Percentiles rank a stretch among this genome's conserved stretches.
Conservation (phyloP, 352 stramenopile species). For the Phytophthora meadii region DNA sequence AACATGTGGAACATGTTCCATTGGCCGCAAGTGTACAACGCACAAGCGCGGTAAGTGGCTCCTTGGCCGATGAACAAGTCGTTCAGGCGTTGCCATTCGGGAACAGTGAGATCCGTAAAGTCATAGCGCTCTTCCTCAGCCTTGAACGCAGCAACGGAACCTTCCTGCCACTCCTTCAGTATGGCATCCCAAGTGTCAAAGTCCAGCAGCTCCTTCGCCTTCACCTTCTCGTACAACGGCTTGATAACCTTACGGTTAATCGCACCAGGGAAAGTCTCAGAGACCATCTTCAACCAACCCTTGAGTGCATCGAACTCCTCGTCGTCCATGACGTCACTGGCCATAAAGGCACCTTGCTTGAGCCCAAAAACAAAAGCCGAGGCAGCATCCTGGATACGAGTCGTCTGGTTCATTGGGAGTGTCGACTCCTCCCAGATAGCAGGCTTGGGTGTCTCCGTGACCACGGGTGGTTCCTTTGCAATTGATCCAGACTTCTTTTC, state of each 20-base stretch:
- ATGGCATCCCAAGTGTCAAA: constrained; percentile 77
- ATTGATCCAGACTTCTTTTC: constrained; percentile 19
- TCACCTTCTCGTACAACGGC: constrained; percentile 55
- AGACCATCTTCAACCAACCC: constrained; percentile 77
- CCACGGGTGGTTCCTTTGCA: constrained; percentile 16
- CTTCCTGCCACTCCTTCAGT: constrained; percentile 65
- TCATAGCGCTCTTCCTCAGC: constrained; percentile 61
- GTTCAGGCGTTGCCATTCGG: constrained; percentile 72
- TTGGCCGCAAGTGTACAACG: constrained; percentile 84
- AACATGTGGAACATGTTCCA: constrained; percentile 92
- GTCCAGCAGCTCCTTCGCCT: constrained; percentile 64
- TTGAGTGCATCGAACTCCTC: constrained; percentile 81
- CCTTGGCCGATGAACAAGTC: constrained; percentile 74
- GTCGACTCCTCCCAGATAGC: constrained; percentile 83
- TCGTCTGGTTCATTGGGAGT: constrained; percentile 76
- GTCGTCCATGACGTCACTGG: constrained; percentile 75
- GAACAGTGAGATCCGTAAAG: constrained; percentile 51
- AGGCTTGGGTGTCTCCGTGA: constrained; percentile 21
- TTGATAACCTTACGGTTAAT: constrained; percentile 78
- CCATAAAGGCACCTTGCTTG: constrained; percentile 81
- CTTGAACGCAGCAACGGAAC: constrained; percentile 60
- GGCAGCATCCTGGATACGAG: constrained; percentile 75
- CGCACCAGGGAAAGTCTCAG: constrained; percentile 71
- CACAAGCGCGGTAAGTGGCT: constrained; percentile 71
- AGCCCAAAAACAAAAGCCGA: constrained; percentile 85